phyloP scores from a whole-genome alignment of 1,284 basidiomycete genomes.

The Moniliella sp. region DNA sequence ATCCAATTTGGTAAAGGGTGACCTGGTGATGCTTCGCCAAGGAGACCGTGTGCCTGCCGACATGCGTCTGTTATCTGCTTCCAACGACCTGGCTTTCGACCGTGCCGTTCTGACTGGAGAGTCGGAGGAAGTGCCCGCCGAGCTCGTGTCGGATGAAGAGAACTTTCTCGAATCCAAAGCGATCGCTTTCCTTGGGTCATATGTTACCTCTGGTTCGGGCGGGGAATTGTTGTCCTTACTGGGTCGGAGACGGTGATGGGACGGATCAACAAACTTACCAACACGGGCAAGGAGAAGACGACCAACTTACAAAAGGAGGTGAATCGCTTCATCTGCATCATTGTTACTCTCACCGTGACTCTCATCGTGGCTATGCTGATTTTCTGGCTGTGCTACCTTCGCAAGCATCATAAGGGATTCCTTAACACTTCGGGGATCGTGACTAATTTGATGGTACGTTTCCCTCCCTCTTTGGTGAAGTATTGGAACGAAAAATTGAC shows the following conservation, averaged over 20 bases:
- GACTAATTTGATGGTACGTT: conserved; percentile 1
- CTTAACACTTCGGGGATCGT: conserved; percentile 41
- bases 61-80: conserved; percentile 32
- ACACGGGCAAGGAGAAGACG: conserved; percentile 36
- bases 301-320: conserved; percentile 40
- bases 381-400: conserved; percentile 40
- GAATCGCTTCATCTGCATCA: conserved; percentile 36
- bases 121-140: conserved; percentile 41
- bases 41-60: conserved; percentile 39
- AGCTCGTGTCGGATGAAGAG: conserved; percentile 40
- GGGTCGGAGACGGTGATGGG: conserved; percentile 45
- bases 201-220: conserved; percentile 42
- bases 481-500: too few species aligned
- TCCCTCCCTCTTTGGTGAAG: too few species aligned
- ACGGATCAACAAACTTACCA: conserved; percentile 13
- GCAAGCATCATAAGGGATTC: conserved; percentile 40
- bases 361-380: conserved; percentile 40
- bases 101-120: conserved; percentile 47
- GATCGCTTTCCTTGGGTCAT: conserved; percentile 46
- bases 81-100: conserved; percentile 43
- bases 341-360: conserved; percentile 39
- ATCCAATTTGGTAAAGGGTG: conserved; percentile 47
- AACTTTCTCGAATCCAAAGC: conserved; percentile 41
- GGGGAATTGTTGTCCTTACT: conserved; percentile 43
- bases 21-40: conserved; percentile 40